Evolutionary conservation across 768 basidiomycete genomes (phyloP).

Genomic region (Serendipita indica): DNA sequence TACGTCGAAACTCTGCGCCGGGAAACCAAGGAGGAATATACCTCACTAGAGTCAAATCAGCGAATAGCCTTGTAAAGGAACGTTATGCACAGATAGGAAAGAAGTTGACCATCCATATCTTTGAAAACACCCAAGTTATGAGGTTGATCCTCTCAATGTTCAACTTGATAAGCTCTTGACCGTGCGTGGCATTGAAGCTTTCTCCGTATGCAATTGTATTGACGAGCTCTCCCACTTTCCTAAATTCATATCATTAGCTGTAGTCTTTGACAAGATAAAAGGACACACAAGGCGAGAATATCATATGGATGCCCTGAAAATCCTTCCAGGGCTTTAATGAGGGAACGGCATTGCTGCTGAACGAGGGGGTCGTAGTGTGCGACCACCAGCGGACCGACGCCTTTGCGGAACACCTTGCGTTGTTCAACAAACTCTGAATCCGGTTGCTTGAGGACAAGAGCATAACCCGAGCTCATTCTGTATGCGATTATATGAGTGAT

Average conservation of each 20-base stretch:
- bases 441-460: not conserved
- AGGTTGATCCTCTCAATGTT: not conserved
- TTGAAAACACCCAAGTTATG: not conserved
- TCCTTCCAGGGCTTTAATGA: not conserved
- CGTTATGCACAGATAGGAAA: not conserved
- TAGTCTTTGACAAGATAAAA: not conserved
- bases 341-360: not conserved
- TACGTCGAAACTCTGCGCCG: slow-evolving; percentile 50
- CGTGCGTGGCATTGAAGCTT: not conserved
- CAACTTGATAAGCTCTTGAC: not conserved
- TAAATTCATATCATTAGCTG: too few relatives aligned
- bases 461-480: not conserved
- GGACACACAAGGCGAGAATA: not conserved
- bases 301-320: not conserved
- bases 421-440: not conserved
- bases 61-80: not conserved
- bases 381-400: not conserved
- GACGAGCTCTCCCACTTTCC: not conserved
- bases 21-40: slow-evolving; percentile 51
- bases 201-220: not conserved
- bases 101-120: not conserved
- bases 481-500: not conserved
- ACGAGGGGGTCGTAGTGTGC: not conserved
- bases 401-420: not conserved
- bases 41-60: slow-evolving; percentile 21